Evolutionary conservation across 805 yeast genomes (phyloP), one percentile per base, ranked within the genome.

Genomic region (Spathaspora hagerdaliae): DNA sequence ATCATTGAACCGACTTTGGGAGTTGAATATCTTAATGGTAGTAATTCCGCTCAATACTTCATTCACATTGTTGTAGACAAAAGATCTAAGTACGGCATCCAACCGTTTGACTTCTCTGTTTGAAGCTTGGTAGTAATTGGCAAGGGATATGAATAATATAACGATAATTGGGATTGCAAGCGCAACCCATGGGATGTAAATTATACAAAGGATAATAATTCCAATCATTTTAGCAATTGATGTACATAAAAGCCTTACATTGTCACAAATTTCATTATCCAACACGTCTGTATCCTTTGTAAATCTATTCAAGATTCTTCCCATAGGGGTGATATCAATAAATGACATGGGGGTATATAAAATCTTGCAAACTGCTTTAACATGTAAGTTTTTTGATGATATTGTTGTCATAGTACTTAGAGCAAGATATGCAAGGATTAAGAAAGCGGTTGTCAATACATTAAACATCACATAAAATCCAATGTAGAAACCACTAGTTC

Each of bases 301-400:
- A 62, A 87, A 87, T 52, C 96, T 70, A 64, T 87, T 87, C 56
- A 88, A 64, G 46, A 87, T 80, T 49, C 96, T 73, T 2, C 96
- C 96, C 70, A 86, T 73, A n/a, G 96, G 96, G 0, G 92, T 84
- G 10, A 87, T 79, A 57, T 88, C 96, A 61, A 87, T 73, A 60
- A 79, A 88, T 1, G 81, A 64, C 89, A 86, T 85, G 36, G 94
- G 92, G 1, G 90, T 79, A 48, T 79, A 80, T 49, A 87, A 64
- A 7, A 87, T 67, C 31, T 69, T 72, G 37, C 70, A 64, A 43
- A 82, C 71, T 0, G 92, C 90, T 41, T 52, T 51, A 34, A 81
- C 63, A 57, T 86, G 85, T 55, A 88, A 64, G n/a, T 55, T 58
- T 44, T 61, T 74, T 6, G 85, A 71, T 6, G 87, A 79, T 38